These are phyloP conservation scores for Diaporthe destruens DNA, from an alignment of 2,329 filamentous ascomycete genomes.

Conservation along the genomic window DNA sequence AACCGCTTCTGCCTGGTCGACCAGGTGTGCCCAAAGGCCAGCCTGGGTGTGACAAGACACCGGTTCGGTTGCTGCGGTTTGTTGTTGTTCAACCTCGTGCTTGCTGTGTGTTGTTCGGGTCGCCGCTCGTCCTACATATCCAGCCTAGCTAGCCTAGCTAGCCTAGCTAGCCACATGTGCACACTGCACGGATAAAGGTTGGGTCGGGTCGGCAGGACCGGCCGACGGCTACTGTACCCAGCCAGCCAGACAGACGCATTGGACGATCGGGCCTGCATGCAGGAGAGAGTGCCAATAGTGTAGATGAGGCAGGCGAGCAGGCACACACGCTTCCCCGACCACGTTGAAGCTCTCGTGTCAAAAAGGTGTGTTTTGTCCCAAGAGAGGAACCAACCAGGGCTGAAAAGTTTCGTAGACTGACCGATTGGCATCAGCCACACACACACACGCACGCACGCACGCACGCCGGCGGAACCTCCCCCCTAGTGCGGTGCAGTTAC, in stretches of 20 bases:
- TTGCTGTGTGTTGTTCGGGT: conserved; percentile 5
- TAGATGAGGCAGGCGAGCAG: neutral
- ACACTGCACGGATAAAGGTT: neutral
- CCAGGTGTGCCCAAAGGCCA: neutral
- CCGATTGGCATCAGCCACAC: neutral
- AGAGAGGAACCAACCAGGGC: neutral
- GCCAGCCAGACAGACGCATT: neutral
- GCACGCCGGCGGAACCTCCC: neutral
- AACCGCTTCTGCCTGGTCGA: conserved; percentile 7
- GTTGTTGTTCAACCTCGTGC: too few species aligned
- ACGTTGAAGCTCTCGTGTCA: neutral
- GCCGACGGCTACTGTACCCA: conserved; percentile 23
- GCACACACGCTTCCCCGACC: neutral
- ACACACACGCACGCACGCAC: too few species aligned
- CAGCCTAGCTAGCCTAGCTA: neutral
- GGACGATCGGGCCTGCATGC: conserved; percentile 6
- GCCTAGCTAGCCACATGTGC: too few species aligned
- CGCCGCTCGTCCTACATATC: conserved; percentile 27
- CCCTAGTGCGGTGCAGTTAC: neutral
- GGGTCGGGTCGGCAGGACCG: conserved; percentile 16
- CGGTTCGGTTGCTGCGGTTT: neutral
- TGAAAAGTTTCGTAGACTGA: neutral
- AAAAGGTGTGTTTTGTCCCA: neutral
- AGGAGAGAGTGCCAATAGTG: neutral
- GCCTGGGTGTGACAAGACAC: neutral